Evolutionary conservation across 371 early-diverging fungal species (phyloP).

Genomic region (Blastocladiella emersonii): DNA sequence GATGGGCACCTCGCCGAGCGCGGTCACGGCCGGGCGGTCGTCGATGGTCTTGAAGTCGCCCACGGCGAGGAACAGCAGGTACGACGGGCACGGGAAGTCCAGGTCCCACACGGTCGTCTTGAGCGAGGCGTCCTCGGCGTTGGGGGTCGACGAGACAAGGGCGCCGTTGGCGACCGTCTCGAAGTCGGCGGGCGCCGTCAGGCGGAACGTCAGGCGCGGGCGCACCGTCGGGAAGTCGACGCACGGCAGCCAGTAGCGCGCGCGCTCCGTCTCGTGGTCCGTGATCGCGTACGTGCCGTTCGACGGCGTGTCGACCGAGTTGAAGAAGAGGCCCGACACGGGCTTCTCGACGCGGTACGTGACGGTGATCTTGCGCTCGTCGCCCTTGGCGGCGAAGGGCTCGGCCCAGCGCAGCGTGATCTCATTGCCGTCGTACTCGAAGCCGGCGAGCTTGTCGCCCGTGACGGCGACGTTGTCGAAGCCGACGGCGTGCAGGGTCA

Average conservation of each 20-base stretch:
- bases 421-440: constrained; percentile 25
- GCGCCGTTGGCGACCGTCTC: constrained; percentile 36
- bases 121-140: constrained; percentile 14
- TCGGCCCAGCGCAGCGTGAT: constrained; percentile 21
- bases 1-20: constrained; percentile 18
- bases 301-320: constrained; percentile 9
- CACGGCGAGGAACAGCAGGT: constrained; percentile 37
- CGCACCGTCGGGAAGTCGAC: constrained; percentile 41
- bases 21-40: constrained; percentile 21
- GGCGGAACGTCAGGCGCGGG: constrained; percentile 27
- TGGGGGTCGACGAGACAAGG: constrained; percentile 8
- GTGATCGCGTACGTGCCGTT: constrained; percentile 14
- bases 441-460: constrained; percentile 14
- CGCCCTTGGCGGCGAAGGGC: constrained; percentile 19
- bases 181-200: constrained; percentile 28
- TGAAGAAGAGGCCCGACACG: constrained; percentile 21
- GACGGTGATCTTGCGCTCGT: constrained; percentile 17
- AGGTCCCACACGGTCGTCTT: constrained; percentile 32
- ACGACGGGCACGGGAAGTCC: constrained; percentile 24
- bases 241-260: constrained; percentile 44
- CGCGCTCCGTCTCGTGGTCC: constrained; percentile 29
- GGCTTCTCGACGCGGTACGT: constrained; percentile 28
- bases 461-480: constrained; percentile 20
- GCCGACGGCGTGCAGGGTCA: constrained; percentile 21
- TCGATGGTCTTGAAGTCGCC: constrained; percentile 32